phyloP scores from a whole-genome alignment of 2,329 filamentous ascomycete species.

The Colletotrichum falcatum region DNA sequence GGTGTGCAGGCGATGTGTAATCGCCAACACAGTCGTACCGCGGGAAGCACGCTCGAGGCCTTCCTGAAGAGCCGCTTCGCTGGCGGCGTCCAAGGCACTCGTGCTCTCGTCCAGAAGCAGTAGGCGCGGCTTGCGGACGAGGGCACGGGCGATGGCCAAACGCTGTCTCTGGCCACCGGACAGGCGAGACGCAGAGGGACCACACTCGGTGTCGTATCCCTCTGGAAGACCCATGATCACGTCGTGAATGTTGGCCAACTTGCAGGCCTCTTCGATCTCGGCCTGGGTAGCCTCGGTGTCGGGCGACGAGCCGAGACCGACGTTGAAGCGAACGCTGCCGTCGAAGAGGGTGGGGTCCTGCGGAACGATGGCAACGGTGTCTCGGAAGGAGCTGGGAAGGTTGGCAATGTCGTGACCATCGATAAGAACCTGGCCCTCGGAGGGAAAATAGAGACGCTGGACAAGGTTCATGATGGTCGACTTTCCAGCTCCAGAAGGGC shows the following conservation, averaged over 20 bases:
- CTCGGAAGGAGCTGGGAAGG: slow-evolving; percentile 55
- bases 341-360: slow-evolving; percentile 71
- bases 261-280: slow-evolving; percentile 75
- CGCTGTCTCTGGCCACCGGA: slow-evolving; percentile 86
- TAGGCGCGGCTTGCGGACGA: slow-evolving; percentile 78
- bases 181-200: slow-evolving; percentile 79
- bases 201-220: slow-evolving; percentile 74
- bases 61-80: slow-evolving; percentile 73
- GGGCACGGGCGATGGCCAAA: slow-evolving; percentile 80
- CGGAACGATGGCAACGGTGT: slow-evolving; percentile 67
- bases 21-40: slow-evolving; percentile 68
- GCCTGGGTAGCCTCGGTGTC: slow-evolving; percentile 65
- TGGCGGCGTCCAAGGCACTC: slow-evolving; percentile 79
- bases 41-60: slow-evolving; percentile 70
- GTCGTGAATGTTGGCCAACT: slow-evolving; percentile 77
- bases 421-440: slow-evolving; percentile 62
- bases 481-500: slow-evolving; percentile 61
- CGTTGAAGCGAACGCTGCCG: slow-evolving; percentile 67
- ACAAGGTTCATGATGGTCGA: slow-evolving; percentile 60
- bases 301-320: slow-evolving; percentile 66
- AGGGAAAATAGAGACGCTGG: slow-evolving; percentile 66
- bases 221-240: slow-evolving; percentile 71
- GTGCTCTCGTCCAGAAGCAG: slow-evolving; percentile 87
- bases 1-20: slow-evolving; percentile 69
- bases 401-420: slow-evolving; percentile 61